Evolutionary conservation across 129 eudicot species (phyloP).

Genomic region (Saposhnikovia divaricata): DNA sequence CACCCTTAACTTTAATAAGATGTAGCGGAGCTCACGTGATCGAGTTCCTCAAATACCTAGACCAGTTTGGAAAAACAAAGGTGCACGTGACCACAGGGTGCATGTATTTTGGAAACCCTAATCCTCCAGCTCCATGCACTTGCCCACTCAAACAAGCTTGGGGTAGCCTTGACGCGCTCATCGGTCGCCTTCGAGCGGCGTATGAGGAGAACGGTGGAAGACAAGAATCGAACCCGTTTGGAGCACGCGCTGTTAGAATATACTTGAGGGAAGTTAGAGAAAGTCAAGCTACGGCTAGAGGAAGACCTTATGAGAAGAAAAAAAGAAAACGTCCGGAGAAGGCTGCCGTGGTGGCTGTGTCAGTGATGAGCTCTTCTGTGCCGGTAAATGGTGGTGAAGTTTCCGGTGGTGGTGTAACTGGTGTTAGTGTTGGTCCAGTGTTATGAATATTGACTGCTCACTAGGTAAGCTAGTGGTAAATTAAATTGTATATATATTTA

Average conservation of each 20-base stretch:
- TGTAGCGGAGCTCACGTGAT: slow-evolving; percentile 73
- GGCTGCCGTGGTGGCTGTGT: too few species aligned
- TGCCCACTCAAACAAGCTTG: slow-evolving; percentile 41
- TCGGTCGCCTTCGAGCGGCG: slow-evolving; percentile 48
- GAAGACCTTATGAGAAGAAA: slow-evolving; percentile 66
- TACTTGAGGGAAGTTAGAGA: slow-evolving; percentile 63
- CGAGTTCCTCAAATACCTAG: slow-evolving; percentile 59
- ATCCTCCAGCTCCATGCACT: slow-evolving; percentile 55
- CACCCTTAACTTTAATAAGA: slow-evolving; percentile 41
- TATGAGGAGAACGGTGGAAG: slow-evolving; percentile 59
- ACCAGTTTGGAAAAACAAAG: slow-evolving; percentile 66
- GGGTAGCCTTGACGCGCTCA: slow-evolving; percentile 9
- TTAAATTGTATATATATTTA: too few species aligned
- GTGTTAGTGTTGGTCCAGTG: not conserved
- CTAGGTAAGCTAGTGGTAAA: not conserved
- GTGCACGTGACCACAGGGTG: slow-evolving; percentile 48
- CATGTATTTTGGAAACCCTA: slow-evolving; percentile 53
- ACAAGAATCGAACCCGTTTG: slow-evolving; percentile 63
- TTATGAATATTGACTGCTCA: not conserved
- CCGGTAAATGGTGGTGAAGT: slow-evolving; percentile 18
- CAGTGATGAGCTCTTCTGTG: not conserved
- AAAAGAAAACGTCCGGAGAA: slow-evolving; percentile 39
- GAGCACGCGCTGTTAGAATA: slow-evolving; percentile 58
- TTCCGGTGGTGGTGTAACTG: not conserved
- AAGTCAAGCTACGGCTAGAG: slow-evolving; percentile 62